Conservation (phyloP, 306 rosid genomes). For the Cajanus cajan region DNA sequence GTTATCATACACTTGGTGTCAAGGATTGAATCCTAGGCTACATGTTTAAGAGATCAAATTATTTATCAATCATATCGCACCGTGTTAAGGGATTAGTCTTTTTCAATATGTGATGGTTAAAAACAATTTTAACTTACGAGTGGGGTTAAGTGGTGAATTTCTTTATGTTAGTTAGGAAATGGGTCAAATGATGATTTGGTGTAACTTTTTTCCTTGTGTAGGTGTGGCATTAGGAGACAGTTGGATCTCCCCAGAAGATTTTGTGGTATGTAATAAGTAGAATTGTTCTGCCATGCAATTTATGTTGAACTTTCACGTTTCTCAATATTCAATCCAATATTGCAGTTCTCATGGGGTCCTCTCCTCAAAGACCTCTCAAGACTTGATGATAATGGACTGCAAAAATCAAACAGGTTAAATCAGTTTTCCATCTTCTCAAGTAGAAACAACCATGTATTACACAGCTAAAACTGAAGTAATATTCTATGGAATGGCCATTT, state of each 20-base stretch:
- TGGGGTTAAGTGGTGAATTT: neutral
- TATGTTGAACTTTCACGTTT: neutral
- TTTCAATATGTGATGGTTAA: neutral
- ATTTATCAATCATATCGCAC: no score
- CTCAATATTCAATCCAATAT: neutral
- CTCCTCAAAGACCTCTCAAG: constrained; percentile 87
- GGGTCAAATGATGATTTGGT: constrained; percentile 5
- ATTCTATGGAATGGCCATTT: neutral
- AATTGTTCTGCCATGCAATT: neutral
- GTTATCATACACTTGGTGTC: neutral
- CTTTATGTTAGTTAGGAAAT: neutral
- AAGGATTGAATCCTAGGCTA: neutral
- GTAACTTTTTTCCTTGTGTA: constrained; percentile 28
- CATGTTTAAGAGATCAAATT: neutral
- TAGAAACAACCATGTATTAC: neutral
- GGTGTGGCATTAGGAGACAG: constrained; percentile 94
- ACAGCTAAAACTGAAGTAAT: neutral
- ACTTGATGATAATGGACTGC: constrained; percentile 59
- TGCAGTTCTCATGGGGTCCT: constrained; percentile 92
- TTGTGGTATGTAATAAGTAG: constrained; percentile 48
- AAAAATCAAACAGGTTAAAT: constrained; percentile 57
- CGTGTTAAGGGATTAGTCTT: neutral
- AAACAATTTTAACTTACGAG: neutral
- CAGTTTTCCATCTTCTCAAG: constrained; percentile 11
- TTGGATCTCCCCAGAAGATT: constrained; percentile 99